Percentiles rank a stretch among this genome's conserved stretches.
phyloP scores from a whole-genome alignment of 202 grass and related monocot genomes.

The Carex sylvatica region DNA sequence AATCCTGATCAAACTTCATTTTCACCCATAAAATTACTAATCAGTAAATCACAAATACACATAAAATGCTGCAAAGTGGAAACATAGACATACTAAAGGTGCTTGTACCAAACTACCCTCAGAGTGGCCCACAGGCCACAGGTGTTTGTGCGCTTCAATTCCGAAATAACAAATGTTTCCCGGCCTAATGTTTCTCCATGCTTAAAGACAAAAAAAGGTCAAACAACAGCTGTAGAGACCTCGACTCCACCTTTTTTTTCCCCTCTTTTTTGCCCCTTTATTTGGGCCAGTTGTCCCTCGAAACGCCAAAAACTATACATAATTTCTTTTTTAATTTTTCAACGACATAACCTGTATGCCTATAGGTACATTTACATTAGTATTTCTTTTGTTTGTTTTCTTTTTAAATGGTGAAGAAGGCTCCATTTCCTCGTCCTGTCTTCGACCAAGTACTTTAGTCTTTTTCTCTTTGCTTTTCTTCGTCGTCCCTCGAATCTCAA shows the following conservation, averaged over 20 bases:
- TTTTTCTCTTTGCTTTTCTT: not conserved
- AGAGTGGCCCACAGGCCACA: not conserved
- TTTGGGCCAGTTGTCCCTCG: not conserved
- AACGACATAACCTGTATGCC: slow-evolving; percentile 7
- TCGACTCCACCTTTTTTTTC: not conserved
- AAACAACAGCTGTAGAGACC: not conserved
- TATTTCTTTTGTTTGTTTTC: not conserved
- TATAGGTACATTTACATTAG: slow-evolving; percentile 31
- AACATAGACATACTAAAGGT: not conserved
- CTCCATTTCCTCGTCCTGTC: slow-evolving; percentile 3
- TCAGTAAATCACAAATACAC: not conserved
- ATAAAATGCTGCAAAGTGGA: not conserved
- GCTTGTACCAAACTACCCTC: not conserved
- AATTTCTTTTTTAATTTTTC: not conserved
- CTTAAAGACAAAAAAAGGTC: not conserved
- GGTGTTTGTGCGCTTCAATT: not conserved
- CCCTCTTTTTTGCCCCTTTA: not conserved
- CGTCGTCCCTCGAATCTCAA: not conserved
- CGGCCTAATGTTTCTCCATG: not conserved
- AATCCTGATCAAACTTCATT: not conserved
- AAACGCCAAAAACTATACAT: slow-evolving; percentile 11
- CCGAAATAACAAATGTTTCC: slow-evolving; percentile 7
- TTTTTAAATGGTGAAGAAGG: slow-evolving; percentile 1
- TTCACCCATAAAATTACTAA: not conserved
- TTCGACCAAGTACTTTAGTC: not conserved